Percentiles rank a stretch among this genome's conserved stretches.
Evolutionary conservation across 2,329 filamentous ascomycete species (phyloP).

Genomic region (Diaporthe australafricana): DNA sequence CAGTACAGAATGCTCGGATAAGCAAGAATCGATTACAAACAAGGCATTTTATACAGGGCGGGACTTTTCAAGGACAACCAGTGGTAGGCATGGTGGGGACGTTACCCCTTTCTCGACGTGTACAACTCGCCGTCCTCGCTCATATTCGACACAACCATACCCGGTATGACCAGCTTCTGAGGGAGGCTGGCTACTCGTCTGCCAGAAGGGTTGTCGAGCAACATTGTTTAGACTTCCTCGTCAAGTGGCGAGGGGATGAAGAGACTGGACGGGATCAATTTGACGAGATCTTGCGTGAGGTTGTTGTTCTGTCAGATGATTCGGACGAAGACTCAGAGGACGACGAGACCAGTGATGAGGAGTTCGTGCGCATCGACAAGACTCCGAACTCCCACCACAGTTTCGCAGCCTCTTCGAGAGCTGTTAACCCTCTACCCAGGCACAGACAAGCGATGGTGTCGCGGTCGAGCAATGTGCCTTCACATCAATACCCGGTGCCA

Average conservation of each 20-base stretch:
- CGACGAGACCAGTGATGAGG: constrained; percentile 50
- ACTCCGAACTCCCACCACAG: not conserved
- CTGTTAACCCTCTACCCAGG: not conserved
- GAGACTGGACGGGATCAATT: constrained; percentile 76
- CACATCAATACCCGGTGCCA: not conserved
- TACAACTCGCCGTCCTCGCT: constrained; percentile 73
- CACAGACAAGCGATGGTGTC: not conserved
- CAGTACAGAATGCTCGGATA: constrained; percentile 42
- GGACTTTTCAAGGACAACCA: constrained; percentile 62
- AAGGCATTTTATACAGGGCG: constrained; percentile 52
- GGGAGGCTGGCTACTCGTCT: constrained; percentile 68
- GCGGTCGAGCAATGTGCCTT: not conserved
- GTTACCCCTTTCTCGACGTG: constrained; percentile 69
- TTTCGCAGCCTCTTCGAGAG: not conserved
- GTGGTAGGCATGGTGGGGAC: constrained; percentile 69
- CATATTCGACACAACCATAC: constrained; percentile 77
- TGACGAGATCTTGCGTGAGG: constrained; percentile 74
- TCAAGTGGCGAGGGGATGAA: constrained; percentile 79
- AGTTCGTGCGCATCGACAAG: constrained; percentile 33
- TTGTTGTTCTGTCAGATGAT: constrained; percentile 72
- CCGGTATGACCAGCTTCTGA: constrained; percentile 71
- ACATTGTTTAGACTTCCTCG: constrained; percentile 72
- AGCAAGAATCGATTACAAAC: constrained; percentile 32
- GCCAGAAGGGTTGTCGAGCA: constrained; percentile 71
- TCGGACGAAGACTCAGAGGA: constrained; percentile 53